Base-by-base conservation (phyloP, 2,329 filamentous ascomycete genomes). In the Zymoseptoria passerinii region DNA sequence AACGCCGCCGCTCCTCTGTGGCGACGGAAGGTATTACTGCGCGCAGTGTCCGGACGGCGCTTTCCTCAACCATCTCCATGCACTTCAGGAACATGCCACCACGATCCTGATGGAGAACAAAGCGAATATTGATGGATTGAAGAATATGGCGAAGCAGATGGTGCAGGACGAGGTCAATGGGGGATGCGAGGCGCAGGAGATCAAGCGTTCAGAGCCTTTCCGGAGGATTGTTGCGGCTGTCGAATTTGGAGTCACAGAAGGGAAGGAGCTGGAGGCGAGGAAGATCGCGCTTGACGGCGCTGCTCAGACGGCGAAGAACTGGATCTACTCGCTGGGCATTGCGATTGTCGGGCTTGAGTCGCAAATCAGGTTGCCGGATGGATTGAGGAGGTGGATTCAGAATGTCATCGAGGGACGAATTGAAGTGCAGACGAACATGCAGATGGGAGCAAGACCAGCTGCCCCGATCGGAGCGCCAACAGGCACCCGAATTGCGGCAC, bases 21-120 rank as follows among this genome's bases (percentile, higher is more conserved):
- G 64, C 54, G 53, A 52, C 9, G 60, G 60, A 44, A 54, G 48
- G 16, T 64, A 56, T 48, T 66, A 66, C 53, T 66, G 64, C 55
- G 55, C 54, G 18, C 16, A 61, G 2, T 58, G 53, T 5, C 27
- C 35, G 13, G 55, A 63, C 28, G 62, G 60, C 44, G 4, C 10
- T 19, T 50, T 59, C 19, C 60, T 66, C 18, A 57, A 64, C 52
- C 19, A 52, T 13, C 49, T 64, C 2, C 40, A 60, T 54, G n/a
- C 29, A 16, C 19, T 50, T 20, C 59, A 58, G 19, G 16, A 53
- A 8, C 13, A 44, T 18, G 51, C 51, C 4, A 52, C 48, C 44
- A 28, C 29, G 13, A 48, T 23, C 13, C 27, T 59, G 18, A 50
- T 16, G 1, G 13, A 50, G 18, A 40, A 52, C 18, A 52, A 35